These are phyloP conservation scores for Quercus wislizeni DNA, from an alignment of 306 rosid genomes.

Conservation along the genomic window DNA sequence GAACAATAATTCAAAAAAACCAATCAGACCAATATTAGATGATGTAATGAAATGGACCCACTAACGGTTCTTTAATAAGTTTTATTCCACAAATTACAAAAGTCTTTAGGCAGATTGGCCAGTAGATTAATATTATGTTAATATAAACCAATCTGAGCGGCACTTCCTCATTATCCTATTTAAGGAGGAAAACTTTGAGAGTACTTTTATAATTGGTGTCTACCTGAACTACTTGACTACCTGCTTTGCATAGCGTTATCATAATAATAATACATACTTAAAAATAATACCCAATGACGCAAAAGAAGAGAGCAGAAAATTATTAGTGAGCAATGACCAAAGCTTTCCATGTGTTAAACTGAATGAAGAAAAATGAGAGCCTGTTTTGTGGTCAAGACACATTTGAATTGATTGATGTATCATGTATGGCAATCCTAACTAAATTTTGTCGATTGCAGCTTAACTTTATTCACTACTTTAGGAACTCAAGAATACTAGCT, in stretches of 20 bases:
- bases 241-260: constrained; percentile 14
- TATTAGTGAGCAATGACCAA: background rate
- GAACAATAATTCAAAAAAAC: constrained; percentile 34
- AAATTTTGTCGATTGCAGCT: constrained; percentile 29
- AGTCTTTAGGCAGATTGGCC: constrained; percentile 34
- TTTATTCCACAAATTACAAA: constrained; percentile 12
- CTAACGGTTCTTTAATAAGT: constrained; percentile 25
- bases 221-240: constrained; percentile 40
- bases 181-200: constrained; percentile 1
- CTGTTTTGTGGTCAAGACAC: background rate
- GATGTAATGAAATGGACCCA: constrained; percentile 26
- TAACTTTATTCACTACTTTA: constrained; percentile 25
- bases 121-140: constrained; percentile 13
- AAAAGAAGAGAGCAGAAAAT: background rate
- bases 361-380: constrained; percentile 23
- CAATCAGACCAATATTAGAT: constrained; percentile 18
- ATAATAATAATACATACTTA: background rate
- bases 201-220: constrained; percentile 13
- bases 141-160: constrained; percentile 21
- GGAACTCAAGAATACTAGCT: constrained; percentile 20
- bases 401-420: constrained; percentile 14
- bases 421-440: constrained; percentile 1
- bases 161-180: constrained; percentile 21
- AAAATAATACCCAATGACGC: background rate
- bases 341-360: constrained; percentile 1